Percentiles rank a stretch among this genome's conserved stretches.
These are phyloP conservation scores for Dactylonectria macrodidyma DNA, from an alignment of 2,329 filamentous ascomycete genomes.

Conservation along the genomic window DNA sequence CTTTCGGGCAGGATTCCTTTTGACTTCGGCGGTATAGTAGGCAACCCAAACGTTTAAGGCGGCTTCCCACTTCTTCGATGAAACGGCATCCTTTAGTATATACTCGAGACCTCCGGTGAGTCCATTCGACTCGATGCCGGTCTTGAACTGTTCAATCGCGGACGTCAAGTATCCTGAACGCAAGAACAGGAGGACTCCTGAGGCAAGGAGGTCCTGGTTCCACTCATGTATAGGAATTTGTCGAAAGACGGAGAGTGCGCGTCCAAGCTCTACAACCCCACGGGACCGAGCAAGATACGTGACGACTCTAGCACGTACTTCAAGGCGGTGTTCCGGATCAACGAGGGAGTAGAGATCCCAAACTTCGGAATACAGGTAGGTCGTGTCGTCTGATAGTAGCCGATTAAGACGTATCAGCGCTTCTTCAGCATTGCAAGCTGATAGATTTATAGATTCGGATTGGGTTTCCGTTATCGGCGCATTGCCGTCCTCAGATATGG, in stretches of 20 bases:
- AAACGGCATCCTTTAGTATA: slow-evolving; percentile 59
- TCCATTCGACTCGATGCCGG: slow-evolving; percentile 52
- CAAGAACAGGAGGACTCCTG: slow-evolving; percentile 60
- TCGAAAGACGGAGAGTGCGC: slow-evolving; percentile 62
- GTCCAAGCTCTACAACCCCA: slow-evolving; percentile 60
- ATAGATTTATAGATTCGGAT: background rate
- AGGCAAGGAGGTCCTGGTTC: slow-evolving; percentile 57
- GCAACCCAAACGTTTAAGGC: slow-evolving; percentile 56
- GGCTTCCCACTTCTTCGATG: slow-evolving; percentile 53
- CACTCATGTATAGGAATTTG: slow-evolving; percentile 55
- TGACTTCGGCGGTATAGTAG: slow-evolving; percentile 47
- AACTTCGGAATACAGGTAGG: slow-evolving; percentile 55
- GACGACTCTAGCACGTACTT: slow-evolving; percentile 54
- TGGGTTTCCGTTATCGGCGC: background rate
- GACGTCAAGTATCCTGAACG: slow-evolving; percentile 54
- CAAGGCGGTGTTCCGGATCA: slow-evolving; percentile 48
- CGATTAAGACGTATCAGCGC: slow-evolving; percentile 26
- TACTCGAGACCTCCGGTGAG: slow-evolving; percentile 60
- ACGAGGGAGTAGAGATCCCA: slow-evolving; percentile 62
- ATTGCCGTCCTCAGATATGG: background rate
- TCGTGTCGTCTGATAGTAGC: slow-evolving; percentile 45
- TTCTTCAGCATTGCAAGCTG: background rate
- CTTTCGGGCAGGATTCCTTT: slow-evolving; percentile 13
- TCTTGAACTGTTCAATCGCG: slow-evolving; percentile 59
- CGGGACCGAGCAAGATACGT: slow-evolving; percentile 60